Evolutionary conservation across 345 rosid genomes (phyloP).

Genomic region (Gossypium ekmanianum): DNA sequence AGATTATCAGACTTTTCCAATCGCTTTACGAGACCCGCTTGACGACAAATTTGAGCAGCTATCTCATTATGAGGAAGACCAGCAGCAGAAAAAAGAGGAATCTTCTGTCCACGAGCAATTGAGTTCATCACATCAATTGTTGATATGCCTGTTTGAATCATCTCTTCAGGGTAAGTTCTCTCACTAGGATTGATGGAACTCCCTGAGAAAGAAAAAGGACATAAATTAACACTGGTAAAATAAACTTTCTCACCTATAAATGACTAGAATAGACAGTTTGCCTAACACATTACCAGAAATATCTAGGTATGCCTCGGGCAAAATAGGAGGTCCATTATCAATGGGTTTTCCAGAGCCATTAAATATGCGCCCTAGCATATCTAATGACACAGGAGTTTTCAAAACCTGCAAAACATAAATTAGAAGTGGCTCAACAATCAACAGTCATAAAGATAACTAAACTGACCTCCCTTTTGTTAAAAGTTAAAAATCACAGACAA

Average conservation of each 20-base stretch:
- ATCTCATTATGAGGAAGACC: constrained; percentile 99
- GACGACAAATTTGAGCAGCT: constrained; percentile 98
- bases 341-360: constrained; percentile 97
- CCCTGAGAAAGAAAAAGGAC: constrained; percentile 37
- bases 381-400: constrained; percentile 87
- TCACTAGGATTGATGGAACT: constrained; percentile 94
- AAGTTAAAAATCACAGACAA: not conserved
- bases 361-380: constrained; percentile 94
- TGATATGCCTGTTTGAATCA: constrained; percentile 97
- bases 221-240: not conserved
- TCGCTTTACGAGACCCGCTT: constrained; percentile 93
- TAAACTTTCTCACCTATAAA: not conserved
- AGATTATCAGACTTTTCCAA: constrained; percentile 78
- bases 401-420: constrained; percentile 48
- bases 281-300: constrained; percentile 53
- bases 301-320: constrained; percentile 91
- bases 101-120: constrained; percentile 98
- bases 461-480: not conserved
- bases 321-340: constrained; percentile 90
- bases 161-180: constrained; percentile 94
- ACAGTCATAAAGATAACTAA: not conserved
- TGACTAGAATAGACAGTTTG: not conserved
- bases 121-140: constrained; percentile 99
- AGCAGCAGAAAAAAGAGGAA: constrained; percentile 97
- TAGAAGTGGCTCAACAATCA: not conserved